Base-by-base conservation (phyloP, 2,329 filamentous ascomycete species). In the Aspergillus intermedius region DNA sequence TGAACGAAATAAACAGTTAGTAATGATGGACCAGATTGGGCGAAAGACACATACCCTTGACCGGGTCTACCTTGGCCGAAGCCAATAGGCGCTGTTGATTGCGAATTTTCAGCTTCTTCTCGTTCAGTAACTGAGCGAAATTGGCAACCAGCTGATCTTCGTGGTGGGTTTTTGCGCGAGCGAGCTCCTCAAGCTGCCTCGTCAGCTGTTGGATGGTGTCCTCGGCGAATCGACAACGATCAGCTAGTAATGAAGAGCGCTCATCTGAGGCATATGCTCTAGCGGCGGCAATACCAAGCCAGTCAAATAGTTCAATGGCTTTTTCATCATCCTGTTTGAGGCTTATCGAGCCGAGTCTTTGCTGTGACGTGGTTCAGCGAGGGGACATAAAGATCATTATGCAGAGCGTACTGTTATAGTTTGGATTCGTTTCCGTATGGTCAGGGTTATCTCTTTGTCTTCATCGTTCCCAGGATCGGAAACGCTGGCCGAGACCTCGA, bases 91-190 rank as follows among this genome's bases (percentile, higher is more conserved):
- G 73, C 58, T 80, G 78, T 61, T 82, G 79, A 56, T 82, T 81
- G 44, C 81, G 68, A 44, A 84, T 83, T 60, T 84, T 84, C 5
- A 80, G 69, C 66, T 84, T 84, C 66, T 84, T 84, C 53, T 78
- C 75, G 49, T 84, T 84, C 7, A 84, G 65, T 21, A 84, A 58
- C 43, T 75, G 72, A 46, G 73, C 73, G 52, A 82, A 83, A 58
- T 81, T 81, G 48, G 72, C 69, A n/a, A 84, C 63, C 53, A 84
- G 64, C 42, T 76, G 73, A 15, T 75, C 70, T 53, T 84, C 80
- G 50, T 83, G 75, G 45, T 77, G 74, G 52, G 68, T 67, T 57
- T 83, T 84, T 1, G 76, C 74, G 49, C 70, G 67, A 51, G 80
- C 71, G n/a, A 84, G 71, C 45, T 81, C 77, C 28, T 81, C 71